phyloP scores from a whole-genome alignment of 176 grass and related monocot genomes.

The Juncus inflexus region DNA sequence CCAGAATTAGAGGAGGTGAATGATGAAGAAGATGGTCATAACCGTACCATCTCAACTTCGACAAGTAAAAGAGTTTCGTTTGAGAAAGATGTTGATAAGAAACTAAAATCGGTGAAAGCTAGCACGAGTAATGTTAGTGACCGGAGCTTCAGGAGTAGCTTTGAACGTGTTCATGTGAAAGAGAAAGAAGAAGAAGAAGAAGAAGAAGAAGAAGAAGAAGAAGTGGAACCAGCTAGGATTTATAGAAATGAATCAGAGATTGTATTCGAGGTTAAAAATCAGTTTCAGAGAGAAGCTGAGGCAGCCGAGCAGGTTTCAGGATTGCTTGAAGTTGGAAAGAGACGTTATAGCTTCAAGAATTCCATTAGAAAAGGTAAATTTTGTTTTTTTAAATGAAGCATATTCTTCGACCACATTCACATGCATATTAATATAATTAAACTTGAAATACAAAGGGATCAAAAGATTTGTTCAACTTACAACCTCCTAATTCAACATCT shows the following conservation, averaged over 20 bases:
- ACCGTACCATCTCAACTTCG: neutral
- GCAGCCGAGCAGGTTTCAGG: slow-evolving; percentile 33
- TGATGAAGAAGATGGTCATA: slow-evolving; percentile 34
- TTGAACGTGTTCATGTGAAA: slow-evolving; percentile 55
- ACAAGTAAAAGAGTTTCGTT: slow-evolving; percentile 9
- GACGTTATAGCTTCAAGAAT: slow-evolving; percentile 51
- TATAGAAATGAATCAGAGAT: slow-evolving; percentile 58
- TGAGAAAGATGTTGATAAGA: neutral
- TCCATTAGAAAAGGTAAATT: slow-evolving; percentile 62
- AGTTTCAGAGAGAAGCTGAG: slow-evolving; percentile 50
- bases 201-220: slow-evolving; percentile 36
- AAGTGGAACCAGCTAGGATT: slow-evolving; percentile 13
- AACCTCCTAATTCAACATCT: neutral
- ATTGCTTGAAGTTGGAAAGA: slow-evolving; percentile 63
- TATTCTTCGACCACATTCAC: too few species aligned
- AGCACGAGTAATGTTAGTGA: slow-evolving; percentile 23
- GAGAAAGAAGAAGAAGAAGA: slow-evolving; percentile 53
- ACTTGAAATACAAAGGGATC: neutral
- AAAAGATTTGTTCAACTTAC: slow-evolving; percentile 1
- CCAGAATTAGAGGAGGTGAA: slow-evolving; percentile 92
- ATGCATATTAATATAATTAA: neutral
- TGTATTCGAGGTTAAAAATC: slow-evolving; percentile 46
- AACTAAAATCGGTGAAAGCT: neutral
- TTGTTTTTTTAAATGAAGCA: neutral
- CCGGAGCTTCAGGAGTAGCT: slow-evolving; percentile 36